Base-by-base conservation (phyloP, 306 rosid genomes). In the Cicer pinnatifidum region DNA sequence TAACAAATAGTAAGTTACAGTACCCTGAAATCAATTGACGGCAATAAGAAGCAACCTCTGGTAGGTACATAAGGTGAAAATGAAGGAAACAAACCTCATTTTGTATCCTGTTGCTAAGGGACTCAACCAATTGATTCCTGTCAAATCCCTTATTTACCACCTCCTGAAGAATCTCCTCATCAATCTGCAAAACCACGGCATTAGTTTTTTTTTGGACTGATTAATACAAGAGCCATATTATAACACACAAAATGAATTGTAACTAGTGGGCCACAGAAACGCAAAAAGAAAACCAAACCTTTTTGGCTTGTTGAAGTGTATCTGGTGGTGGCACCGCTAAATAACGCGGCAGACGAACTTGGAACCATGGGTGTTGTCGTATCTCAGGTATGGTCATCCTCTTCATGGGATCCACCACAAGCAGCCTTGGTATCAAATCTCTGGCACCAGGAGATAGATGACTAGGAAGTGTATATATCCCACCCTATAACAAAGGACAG, bases 291-390 rank as follows among this genome's bases (percentile, higher is more conserved):
- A 53, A 19, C 1, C 47, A 59, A 59, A 86, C 98, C 97, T 94
- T 88, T 80, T 91, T 82, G 16, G 90, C 89, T 82, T 88, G 96
- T 75, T 87, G 91, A 71, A 85, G 45, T 45, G 92, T 85, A 79
- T 90, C 94, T 8, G 94, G 92, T 11, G 98, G 96, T 53, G 97
- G 88, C 72, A 94, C 91, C n/a, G 95, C 98, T 79, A 94, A 85
- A 77, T 94, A 94, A 58, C 95, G 96, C 1, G 97, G 96, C 75
- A 94, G 91, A 85, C 82, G 96, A 76, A 91, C 84, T 85, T 89
- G 95, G 86, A 94, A 91, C 98, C 98, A 94, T 38, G 63, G 84
- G 78, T 94, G 98, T 58, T 91, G 92, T 33, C 97, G 95, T 78
- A 94, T 94, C 84, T 94, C 97, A 47, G 90, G 92, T 65, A 94